Evolutionary conservation across 148 eudicot genomes (phyloP).

Genomic region (Agrostemma githago): DNA sequence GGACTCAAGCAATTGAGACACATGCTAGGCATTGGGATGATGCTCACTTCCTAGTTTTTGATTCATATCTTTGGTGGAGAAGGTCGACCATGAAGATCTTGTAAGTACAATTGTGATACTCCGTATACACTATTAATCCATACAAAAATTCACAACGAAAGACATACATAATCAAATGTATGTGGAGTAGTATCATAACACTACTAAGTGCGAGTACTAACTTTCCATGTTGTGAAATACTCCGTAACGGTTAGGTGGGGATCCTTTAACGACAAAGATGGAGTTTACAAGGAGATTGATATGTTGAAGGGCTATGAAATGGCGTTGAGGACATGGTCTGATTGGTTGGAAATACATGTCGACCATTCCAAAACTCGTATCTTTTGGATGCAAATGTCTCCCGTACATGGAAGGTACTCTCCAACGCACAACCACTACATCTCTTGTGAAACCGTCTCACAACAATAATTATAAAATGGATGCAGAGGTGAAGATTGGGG

Average conservation of each 20-base stretch:
- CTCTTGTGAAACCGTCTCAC: too few species aligned
- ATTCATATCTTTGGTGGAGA: conserved; percentile 90
- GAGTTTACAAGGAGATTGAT: conserved; percentile 55
- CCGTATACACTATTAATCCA: background rate
- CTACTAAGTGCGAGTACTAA: background rate
- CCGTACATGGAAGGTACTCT: conserved; percentile 64
- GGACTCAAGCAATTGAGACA: conserved; percentile 66
- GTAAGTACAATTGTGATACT: conserved; percentile 20
- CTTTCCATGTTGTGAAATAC: background rate
- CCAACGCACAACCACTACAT: too few species aligned
- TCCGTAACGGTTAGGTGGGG: conserved; percentile 72
- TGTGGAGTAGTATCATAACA: too few species aligned
- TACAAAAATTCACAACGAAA: too few species aligned
- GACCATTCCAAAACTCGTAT: conserved; percentile 47
- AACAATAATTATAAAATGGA: too few species aligned
- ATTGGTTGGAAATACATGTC: conserved; percentile 74
- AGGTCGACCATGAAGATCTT: conserved; percentile 46
- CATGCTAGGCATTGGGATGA: conserved; percentile 81
- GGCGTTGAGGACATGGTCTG: conserved; percentile 77
- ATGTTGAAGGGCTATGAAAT: conserved; percentile 68
- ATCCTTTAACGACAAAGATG: conserved; percentile 44
- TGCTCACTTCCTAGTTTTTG: conserved; percentile 72
- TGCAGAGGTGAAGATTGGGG: conserved; percentile 88
- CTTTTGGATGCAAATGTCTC: conserved; percentile 74
- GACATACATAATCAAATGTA: too few species aligned